Evolutionary conservation across 768 basidiomycete genomes (phyloP), one percentile per base, ranked within the genome.

Genomic region (Hemileccinum impolitum): DNA sequence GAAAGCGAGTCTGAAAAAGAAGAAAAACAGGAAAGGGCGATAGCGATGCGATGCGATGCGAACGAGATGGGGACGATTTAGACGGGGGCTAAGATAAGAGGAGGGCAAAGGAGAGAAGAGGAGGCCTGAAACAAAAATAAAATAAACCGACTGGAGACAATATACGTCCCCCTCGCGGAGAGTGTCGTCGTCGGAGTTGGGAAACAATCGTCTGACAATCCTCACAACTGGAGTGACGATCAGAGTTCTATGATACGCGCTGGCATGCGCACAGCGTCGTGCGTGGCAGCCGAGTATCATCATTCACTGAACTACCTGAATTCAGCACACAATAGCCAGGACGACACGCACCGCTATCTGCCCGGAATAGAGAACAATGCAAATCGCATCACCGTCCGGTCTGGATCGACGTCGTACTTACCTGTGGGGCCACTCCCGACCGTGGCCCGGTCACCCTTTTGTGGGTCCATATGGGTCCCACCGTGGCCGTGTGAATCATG

Each of bases 401-500:
- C 52, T 40, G 43, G 58, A 55, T 60, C 56, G 54, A 59, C 57
- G 43, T 31, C 54, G 39, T 34, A 45, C 47, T 42, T 32, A 37
- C 43, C 43, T 35, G 36, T 34, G n/a, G n/a, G n/a, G n/a, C 34
- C 41, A 30, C 9, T 23, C 31, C 38, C 37, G 36, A 55, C 37
- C n/a, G 46, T 43, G 13, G 46, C 35, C 21, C 30, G 7, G 38
- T 23, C 21, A 11, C 63, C 55, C 62, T 61, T 57, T 72, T 73
- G 70, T 67, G 60, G 70, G 65, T 67, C 72, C 61, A 66, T 69
- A 67, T 74, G 53, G 67, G 60, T 75, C 71, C 70, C 53, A 44
- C 48, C 36, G 73, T 74, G 72, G 72, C 72, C 68, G 71, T 65
- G 64, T 53, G 35, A n/a, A n/a, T n/a, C n/a, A 45, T 41, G 31